A percentile compares a stretch with the other conserved stretches of the same genome.
These are phyloP conservation scores for Rhizophagus clarus DNA, from an alignment of 192 early-diverging fungal species.

Conservation along the genomic window DNA sequence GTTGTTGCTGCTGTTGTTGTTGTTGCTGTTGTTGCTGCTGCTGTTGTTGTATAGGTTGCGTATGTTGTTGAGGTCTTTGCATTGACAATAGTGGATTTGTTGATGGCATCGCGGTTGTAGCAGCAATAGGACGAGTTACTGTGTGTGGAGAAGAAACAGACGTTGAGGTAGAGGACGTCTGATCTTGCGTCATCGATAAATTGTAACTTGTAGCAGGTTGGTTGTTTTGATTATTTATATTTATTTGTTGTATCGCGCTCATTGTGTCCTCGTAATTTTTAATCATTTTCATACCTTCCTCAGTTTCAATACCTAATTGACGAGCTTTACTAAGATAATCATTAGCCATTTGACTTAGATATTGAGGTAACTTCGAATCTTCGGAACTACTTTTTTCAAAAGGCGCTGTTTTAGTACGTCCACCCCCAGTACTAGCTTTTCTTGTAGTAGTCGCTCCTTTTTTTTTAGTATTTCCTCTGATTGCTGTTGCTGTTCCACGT, in stretches of 20 bases:
- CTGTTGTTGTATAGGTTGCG: background rate
- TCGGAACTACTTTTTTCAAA: background rate
- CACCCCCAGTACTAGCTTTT: background rate
- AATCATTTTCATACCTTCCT: background rate
- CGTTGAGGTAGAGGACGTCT: background rate
- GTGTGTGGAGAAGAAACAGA: background rate
- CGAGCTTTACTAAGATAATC: background rate
- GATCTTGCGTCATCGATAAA: background rate
- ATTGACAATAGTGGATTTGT: background rate
- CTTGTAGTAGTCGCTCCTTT: background rate
- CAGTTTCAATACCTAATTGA: background rate
- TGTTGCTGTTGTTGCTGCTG: background rate
- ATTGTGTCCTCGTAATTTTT: constrained; percentile 8
- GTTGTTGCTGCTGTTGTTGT: no score
- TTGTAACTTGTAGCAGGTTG: background rate
- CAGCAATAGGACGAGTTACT: constrained; percentile 3
- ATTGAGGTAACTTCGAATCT: constrained; percentile 2
- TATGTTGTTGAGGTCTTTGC: background rate
- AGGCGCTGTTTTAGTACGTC: background rate
- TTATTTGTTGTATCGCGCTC: background rate
- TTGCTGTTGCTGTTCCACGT: background rate
- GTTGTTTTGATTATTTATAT: background rate
- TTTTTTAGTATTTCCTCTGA: background rate
- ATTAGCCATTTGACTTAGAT: background rate
- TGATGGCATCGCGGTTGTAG: background rate